Conservation (phyloP, 2,329 filamentous ascomycete genomes). For the Arthrobotrys sinensis region DNA sequence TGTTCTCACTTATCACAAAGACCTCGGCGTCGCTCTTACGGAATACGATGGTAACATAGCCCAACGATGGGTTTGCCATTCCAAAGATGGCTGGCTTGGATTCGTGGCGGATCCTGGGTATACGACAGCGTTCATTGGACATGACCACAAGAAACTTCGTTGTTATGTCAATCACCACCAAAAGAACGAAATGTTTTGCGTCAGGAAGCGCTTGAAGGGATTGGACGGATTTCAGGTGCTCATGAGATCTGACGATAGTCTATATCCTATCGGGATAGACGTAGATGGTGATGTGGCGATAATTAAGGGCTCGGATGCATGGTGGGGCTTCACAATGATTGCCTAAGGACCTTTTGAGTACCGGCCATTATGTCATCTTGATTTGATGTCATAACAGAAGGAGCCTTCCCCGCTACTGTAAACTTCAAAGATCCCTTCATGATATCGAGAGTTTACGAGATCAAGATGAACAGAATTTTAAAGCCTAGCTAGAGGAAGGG, state of each 20-base stretch:
- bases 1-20: slow-evolving; percentile 17
- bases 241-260: not conserved
- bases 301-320: not conserved
- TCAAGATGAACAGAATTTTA: too few species aligned
- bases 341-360: not conserved
- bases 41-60: slow-evolving; percentile 2
- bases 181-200: not conserved
- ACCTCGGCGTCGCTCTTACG: not conserved
- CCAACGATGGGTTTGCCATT: slow-evolving; percentile 29
- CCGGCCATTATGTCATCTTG: too few species aligned
- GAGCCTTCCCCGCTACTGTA: too few species aligned
- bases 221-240: slow-evolving; percentile 27
- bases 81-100: slow-evolving; percentile 26
- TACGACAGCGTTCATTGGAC: not conserved
- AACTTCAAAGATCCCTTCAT: too few species aligned
- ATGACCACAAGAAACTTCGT: not conserved
- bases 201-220: not conserved
- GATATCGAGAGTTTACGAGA: too few species aligned
- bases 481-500: too few species aligned
- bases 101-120: slow-evolving; percentile 17
- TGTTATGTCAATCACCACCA: not conserved
- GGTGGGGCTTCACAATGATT: slow-evolving; percentile 39
- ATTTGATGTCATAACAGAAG: too few species aligned
- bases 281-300: not conserved
- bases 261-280: slow-evolving; percentile 8